A percentile compares a stretch with the other conserved stretches of the same genome.
Evolutionary conservation across 768 basidiomycete species (phyloP).

Genomic region (Asterophora parasitica): DNA sequence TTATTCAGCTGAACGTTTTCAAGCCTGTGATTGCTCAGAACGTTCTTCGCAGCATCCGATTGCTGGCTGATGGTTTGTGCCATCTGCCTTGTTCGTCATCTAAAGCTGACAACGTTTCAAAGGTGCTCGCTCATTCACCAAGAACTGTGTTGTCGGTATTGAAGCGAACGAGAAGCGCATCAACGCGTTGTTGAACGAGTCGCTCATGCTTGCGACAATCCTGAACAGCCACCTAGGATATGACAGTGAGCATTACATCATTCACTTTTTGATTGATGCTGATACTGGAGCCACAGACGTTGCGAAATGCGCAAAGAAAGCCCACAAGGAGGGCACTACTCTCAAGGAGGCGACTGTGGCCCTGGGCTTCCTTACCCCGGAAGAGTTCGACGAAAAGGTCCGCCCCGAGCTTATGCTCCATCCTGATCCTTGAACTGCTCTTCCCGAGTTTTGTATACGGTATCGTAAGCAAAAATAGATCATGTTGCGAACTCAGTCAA

Average conservation of each 20-base stretch:
- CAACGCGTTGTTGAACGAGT: constrained; percentile 83
- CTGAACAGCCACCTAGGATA: constrained; percentile 95
- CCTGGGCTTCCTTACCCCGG: constrained; percentile 78
- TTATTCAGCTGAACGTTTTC: constrained; percentile 86
- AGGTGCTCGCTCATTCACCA: constrained; percentile 91
- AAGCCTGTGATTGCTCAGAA: constrained; percentile 99
- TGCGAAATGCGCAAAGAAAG: constrained; percentile 98
- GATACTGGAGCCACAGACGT: constrained; percentile 57
- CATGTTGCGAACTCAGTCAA: no score
- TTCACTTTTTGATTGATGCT: constrained; percentile 11
- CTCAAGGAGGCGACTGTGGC: constrained; percentile 91
- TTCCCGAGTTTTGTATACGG: neutral
- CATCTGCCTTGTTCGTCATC: constrained; percentile 10
- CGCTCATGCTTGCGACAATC: constrained; percentile 96
- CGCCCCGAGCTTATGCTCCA: constrained; percentile 87
- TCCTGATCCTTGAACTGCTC: constrained; percentile 36
- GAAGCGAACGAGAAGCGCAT: constrained; percentile 96
- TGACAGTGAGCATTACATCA: constrained; percentile 65
- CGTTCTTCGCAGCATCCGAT: constrained; percentile 90
- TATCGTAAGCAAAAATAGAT: neutral
- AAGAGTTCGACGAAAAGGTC: constrained; percentile 94
- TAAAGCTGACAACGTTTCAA: constrained; percentile 9
- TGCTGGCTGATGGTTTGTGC: constrained; percentile 80
- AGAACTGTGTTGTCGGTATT: constrained; percentile 96
- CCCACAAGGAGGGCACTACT: constrained; percentile 97